phyloP scores from a whole-genome alignment of 1,139 yeast species.

The Kodamaea ohmeri region DNA sequence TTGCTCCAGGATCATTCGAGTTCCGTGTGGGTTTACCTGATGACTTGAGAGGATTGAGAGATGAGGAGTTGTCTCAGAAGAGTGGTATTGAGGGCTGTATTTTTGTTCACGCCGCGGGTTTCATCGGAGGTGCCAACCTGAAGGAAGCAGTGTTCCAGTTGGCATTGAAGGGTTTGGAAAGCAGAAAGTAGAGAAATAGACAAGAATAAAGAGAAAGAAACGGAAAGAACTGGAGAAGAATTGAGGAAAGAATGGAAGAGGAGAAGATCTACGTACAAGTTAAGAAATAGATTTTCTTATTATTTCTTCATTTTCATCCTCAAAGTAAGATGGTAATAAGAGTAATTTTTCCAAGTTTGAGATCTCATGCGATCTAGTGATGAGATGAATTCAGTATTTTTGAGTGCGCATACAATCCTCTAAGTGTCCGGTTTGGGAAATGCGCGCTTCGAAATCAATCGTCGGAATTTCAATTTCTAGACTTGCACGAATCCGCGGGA shows the following conservation, averaged over 20 bases:
- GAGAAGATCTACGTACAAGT: background rate
- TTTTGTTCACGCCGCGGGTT: constrained; percentile 95
- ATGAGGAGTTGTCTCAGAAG: constrained; percentile 67
- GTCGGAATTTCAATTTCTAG: too few relatives aligned
- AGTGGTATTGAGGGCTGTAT: constrained; percentile 83
- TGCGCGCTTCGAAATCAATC: too few relatives aligned
- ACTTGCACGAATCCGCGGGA: too few relatives aligned
- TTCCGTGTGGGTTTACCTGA: constrained; percentile 87
- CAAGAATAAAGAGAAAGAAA: background rate
- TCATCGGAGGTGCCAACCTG: constrained; percentile 91
- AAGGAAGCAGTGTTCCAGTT: constrained; percentile 73
- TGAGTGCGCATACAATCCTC: too few relatives aligned
- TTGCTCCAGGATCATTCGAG: constrained; percentile 70
- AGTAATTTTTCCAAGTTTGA: too few relatives aligned
- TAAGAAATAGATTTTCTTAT: too few relatives aligned
- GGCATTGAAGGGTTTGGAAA: constrained; percentile 45
- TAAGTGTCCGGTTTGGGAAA: too few relatives aligned
- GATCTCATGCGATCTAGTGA: too few relatives aligned
- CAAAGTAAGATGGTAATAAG: too few relatives aligned
- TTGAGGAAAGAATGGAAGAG: background rate
- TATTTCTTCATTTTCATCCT: too few relatives aligned
- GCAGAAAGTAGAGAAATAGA: background rate
- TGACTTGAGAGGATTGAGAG: constrained; percentile 91
- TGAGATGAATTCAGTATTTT: too few relatives aligned
- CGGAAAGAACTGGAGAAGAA: background rate